Evolutionary conservation across 176 grass and related monocot genomes (phyloP).

Genomic region (Calamus simplicifolius): DNA sequence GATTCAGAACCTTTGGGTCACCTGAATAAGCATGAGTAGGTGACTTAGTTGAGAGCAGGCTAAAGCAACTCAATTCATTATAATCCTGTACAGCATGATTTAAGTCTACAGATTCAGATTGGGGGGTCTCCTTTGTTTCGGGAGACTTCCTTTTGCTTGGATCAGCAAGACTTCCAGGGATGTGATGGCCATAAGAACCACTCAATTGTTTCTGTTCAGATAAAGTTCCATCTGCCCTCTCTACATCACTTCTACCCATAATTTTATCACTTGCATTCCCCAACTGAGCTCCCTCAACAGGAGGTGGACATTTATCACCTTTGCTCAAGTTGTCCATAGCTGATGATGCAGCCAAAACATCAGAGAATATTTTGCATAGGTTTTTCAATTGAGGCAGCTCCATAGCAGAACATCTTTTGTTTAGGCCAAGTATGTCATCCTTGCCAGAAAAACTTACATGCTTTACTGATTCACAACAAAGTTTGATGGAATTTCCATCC

Average conservation of each 20-base stretch:
- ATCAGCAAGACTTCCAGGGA: background rate
- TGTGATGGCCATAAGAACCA: background rate
- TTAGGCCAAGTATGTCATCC: background rate
- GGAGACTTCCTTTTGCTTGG: slow-evolving; percentile 7
- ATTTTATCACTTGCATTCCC: background rate
- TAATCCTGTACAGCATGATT: slow-evolving; percentile 21
- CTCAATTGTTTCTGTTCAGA: background rate
- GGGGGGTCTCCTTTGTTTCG: slow-evolving; percentile 17
- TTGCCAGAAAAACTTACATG: background rate
- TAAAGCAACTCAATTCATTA: slow-evolving; percentile 11
- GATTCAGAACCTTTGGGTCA: slow-evolving; percentile 5
- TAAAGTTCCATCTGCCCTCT: background rate
- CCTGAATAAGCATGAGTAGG: slow-evolving; percentile 17
- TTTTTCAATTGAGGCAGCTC: background rate
- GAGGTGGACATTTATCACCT: background rate
- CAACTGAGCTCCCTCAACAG: background rate
- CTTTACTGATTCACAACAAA: slow-evolving; percentile 5
- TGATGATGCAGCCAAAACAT: slow-evolving; percentile 10
- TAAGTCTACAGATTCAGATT: slow-evolving; percentile 34
- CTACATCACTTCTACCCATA: background rate
- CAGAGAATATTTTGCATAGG: background rate
- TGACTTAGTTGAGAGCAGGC: slow-evolving; percentile 16
- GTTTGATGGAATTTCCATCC: background rate
- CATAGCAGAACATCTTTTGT: background rate
- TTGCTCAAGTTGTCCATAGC: background rate